Evolutionary conservation across 2,329 filamentous ascomycete genomes (phyloP), one percentile per base, ranked within the genome.

Genomic region (Harringtonia lauricola): DNA sequence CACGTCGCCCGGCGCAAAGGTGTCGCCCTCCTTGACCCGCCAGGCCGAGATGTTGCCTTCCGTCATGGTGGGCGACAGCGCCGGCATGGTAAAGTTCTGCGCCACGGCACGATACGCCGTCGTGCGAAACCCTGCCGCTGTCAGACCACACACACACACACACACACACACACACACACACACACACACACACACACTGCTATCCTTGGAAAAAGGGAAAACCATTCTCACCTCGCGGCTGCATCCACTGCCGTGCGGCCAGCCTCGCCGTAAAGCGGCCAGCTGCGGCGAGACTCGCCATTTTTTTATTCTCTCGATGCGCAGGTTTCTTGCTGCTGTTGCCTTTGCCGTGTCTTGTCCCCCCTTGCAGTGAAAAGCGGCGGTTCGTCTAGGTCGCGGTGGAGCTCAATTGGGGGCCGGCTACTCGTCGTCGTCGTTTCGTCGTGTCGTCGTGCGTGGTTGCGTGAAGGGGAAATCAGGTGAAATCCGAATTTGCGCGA

Each of bases 51-150:
- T 94, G 64, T 87, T 92, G 49, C 87, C 87, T 65, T 94, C 87
- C 49, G 86, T 94, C 87, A 94, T 94, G 45, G 87, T 94, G 44
- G 87, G 87, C 49, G 86, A 94, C 50, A 94, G 74, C 34, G 87
- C 87, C 22, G 87, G 87, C 88, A 94, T 94, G 44, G 80, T 84
- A 66, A 94, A 88, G 65, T 89, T 92, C 51, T 88, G 82, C 21
- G 86, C 87, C 40, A 83, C 86, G 54, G 81, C 71, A 55, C 68
- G 71, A 53, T 72, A 66, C 46, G 78, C 64, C 44, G 76, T 77
- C 35, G 79, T 76, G 52, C 74, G 71, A 61, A 85, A 79, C 55
- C 74, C 83, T 87, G 55, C 37, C 17, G 22, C 4, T 14, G 22
- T 39, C 28, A 19, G 22, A 33, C 18, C 12, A 18, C 4, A 10